phyloP scores from a whole-genome alignment of 768 basidiomycete species.

The Antrodiella citrinella region DNA sequence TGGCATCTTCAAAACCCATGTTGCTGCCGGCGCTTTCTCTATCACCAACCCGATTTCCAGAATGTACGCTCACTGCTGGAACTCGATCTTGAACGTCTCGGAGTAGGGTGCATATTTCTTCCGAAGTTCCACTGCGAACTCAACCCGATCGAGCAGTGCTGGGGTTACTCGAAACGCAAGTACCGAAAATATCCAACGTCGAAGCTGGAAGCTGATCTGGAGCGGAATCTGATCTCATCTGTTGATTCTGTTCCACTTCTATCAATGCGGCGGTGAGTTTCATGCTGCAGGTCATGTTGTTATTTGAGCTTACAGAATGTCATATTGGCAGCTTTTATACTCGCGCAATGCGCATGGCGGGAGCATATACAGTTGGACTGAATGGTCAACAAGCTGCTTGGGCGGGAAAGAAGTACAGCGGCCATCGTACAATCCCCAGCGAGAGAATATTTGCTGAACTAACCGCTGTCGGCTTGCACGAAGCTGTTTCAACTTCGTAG shows the following conservation, averaged over 20 bases:
- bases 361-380: slow-evolving; percentile 21
- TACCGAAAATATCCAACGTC: slow-evolving; percentile 19
- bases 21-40: slow-evolving; percentile 24
- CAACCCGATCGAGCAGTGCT: no score
- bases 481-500: no score
- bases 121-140: slow-evolving; percentile 25
- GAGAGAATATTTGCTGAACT: no score
- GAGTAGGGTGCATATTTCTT: slow-evolving; percentile 13
- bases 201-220: slow-evolving; percentile 12
- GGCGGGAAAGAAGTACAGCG: slow-evolving; percentile 23
- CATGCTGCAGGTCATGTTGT: not conserved
- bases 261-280: slow-evolving; percentile 13
- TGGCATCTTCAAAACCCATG: no score
- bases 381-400: slow-evolving; percentile 23
- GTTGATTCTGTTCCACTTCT: slow-evolving; percentile 9
- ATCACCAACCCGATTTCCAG: slow-evolving; percentile 27
- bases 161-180: slow-evolving; percentile 26
- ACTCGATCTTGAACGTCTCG: slow-evolving; percentile 2
- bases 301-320: not conserved
- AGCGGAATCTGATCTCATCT: slow-evolving; percentile 8
- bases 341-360: slow-evolving; percentile 17
- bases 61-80: slow-evolving; percentile 4
- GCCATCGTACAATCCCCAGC: slow-evolving; percentile 24
- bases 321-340: slow-evolving; percentile 20
- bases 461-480: no score